Base-by-base conservation (phyloP, 139 green algal species). In the Chlorella sp. region DNA sequence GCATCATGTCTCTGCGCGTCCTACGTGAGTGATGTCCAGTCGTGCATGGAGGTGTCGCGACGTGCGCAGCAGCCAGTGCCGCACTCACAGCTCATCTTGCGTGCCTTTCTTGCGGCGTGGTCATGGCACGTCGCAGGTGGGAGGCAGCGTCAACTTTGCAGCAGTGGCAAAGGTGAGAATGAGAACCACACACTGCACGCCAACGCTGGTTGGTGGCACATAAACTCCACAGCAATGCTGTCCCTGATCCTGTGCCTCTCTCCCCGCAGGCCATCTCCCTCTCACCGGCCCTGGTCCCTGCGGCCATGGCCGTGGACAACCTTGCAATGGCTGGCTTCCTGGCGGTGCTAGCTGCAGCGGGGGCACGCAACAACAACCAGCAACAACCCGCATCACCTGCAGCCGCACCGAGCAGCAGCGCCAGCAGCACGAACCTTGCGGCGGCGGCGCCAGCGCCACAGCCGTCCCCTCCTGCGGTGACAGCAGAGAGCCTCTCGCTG, bases 131-230 rank as follows among this genome's bases (percentile, higher is more conserved):
- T 86, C 62, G 66, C 95, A 96, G 72, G 86, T 96, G 35, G 91
- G 91, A 0, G 91, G 88, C 42, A 81, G 69, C 14, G 73, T 95
- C 33, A 96, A 96, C 71, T 94, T 96, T 83, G 89, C 86, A 1
- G 88, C 88, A 0, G 82, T 90, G 2, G 79, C 84, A 1, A 32
- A 78, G 71, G 79, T 86, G 27, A 26, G 51, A 42, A 10, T 49
- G 27, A 74, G 31, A 33, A 59, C 3, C 27, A 55, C 42, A 55
- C 42, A 55, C 42, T n/a, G n/a, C n/a, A n/a, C n/a, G n/a, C n/a
- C n/a, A n/a, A n/a, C n/a, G n/a, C n/a, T n/a, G n/a, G n/a, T n/a
- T n/a, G n/a, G n/a, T n/a, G n/a, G n/a, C 42, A 55, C 17, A 24
- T 55, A 55, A 17, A 17, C 17, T 55, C 42, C 42, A 17, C 10